phyloP scores from a whole-genome alignment of 2,329 filamentous ascomycete genomes.

The Aspergillus piperis region DNA sequence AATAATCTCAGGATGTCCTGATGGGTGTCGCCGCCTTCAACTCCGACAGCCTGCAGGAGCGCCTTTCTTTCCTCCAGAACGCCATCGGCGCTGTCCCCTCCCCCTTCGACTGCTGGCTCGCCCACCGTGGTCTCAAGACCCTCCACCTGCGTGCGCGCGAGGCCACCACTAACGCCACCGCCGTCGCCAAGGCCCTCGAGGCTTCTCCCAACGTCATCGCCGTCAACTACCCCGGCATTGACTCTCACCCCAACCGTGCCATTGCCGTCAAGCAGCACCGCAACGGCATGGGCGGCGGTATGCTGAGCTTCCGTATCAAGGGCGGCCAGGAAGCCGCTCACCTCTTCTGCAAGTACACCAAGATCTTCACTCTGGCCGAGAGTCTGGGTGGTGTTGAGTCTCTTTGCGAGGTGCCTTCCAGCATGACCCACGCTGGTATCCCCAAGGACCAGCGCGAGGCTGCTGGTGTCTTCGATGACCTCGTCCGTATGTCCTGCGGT shows the following conservation, averaged over 20 bases:
- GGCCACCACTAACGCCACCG: constrained; percentile 76
- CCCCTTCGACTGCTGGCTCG: constrained; percentile 96
- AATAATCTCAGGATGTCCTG: constrained; percentile 69
- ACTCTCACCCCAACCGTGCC: constrained; percentile 80
- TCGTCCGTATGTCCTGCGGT: constrained; percentile 90
- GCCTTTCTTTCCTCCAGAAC: constrained; percentile 90
- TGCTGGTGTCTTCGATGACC: constrained; percentile 91
- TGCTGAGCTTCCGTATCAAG: constrained; percentile 93
- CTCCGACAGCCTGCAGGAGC: constrained; percentile 72
- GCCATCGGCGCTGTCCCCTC: constrained; percentile 94
- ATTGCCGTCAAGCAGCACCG: constrained; percentile 92
- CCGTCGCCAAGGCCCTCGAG: constrained; percentile 75
- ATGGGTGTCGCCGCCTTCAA: constrained; percentile 98
- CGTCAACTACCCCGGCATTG: constrained; percentile 93
- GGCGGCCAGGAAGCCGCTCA: constrained; percentile 85
- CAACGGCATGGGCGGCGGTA: constrained; percentile 90
- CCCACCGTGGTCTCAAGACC: constrained; percentile 94
- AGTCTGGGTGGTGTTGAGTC: constrained; percentile 89
- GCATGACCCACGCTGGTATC: constrained; percentile 97
- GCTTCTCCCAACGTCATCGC: constrained; percentile 77
- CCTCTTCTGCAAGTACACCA: constrained; percentile 85
- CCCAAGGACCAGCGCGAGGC: constrained; percentile 86
- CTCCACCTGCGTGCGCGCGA: constrained; percentile 89
- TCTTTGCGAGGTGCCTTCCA: constrained; percentile 85
- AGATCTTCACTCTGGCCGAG: constrained; percentile 92